Conservation (phyloP, 2,329 filamentous ascomycete genomes). For the Paraphaeosphaeria minitans region DNA sequence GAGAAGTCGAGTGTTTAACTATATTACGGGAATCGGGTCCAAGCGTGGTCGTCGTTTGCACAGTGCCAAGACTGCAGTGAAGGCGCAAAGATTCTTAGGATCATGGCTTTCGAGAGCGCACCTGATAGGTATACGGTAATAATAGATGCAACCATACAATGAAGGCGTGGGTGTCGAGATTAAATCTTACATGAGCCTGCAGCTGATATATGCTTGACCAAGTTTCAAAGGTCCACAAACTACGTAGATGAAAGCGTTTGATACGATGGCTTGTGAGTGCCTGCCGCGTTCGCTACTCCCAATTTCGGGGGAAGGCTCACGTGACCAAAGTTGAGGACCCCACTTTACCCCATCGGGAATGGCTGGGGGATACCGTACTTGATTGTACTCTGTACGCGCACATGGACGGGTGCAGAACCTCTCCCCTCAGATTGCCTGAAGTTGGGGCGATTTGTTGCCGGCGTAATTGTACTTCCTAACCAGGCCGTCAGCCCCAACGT, state of each 20-base stretch:
- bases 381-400: not conserved
- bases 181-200: not conserved
- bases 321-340: too few relatives aligned
- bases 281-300: not conserved
- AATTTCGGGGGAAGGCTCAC: not conserved
- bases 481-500: not conserved
- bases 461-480: not conserved
- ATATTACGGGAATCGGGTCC: not conserved
- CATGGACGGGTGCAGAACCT: not conserved
- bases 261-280: not conserved
- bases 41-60: not conserved
- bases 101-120: not conserved
- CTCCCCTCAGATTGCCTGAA: not conserved
- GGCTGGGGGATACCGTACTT: not conserved
- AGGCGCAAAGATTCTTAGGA: too few relatives aligned
- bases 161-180: not conserved
- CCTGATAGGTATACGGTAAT: too few relatives aligned
- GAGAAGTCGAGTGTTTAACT: too few relatives aligned
- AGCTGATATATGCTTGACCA: not conserved
- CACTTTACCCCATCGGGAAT: not conserved
- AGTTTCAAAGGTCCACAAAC: not conserved
- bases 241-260: not conserved
- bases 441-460: not conserved
- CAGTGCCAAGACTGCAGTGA: not conserved
- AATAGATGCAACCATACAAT: not conserved